Evolutionary conservation across 2,329 filamentous ascomycete genomes (phyloP).

Genomic region (Plectosphaerella plurivora): DNA sequence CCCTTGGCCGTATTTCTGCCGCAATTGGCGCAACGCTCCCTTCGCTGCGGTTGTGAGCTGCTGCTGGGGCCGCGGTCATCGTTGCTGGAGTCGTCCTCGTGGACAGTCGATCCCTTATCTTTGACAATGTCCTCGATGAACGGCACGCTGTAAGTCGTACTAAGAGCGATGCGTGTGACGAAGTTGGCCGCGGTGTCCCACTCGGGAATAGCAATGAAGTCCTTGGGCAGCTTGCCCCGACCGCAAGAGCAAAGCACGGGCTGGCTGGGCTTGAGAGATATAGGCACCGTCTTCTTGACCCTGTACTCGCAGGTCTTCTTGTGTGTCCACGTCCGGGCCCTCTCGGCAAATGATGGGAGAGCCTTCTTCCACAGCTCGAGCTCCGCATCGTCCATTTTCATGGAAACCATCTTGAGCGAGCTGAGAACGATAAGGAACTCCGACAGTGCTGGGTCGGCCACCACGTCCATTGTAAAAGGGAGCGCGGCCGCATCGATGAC

Average conservation of each 20-base stretch:
- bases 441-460: slow-evolving; percentile 25
- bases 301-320: slow-evolving; percentile 36
- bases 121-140: slow-evolving; percentile 34
- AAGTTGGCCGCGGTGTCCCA: slow-evolving; percentile 36
- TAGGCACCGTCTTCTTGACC: slow-evolving; percentile 26
- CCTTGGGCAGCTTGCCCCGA: slow-evolving; percentile 32
- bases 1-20: slow-evolving; percentile 22
- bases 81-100: slow-evolving; percentile 3
- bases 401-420: slow-evolving; percentile 27
- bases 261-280: slow-evolving; percentile 28
- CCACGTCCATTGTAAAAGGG: slow-evolving; percentile 31
- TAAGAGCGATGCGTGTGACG: slow-evolving; percentile 54
- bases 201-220: slow-evolving; percentile 34
- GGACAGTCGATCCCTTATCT: slow-evolving; percentile 12
- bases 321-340: slow-evolving; percentile 45
- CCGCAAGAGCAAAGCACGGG: slow-evolving; percentile 42
- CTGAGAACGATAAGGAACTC: slow-evolving; percentile 32
- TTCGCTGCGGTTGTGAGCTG: background rate
- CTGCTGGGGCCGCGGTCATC: background rate
- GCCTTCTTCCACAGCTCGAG: slow-evolving; percentile 46
- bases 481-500: slow-evolving; percentile 44
- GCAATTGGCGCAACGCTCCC: slow-evolving; percentile 30
- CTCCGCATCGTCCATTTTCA: slow-evolving; percentile 49
- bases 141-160: slow-evolving; percentile 43
- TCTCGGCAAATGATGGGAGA: slow-evolving; percentile 39